phyloP scores from a whole-genome alignment of 192 early-diverging fungal species.

The Phycomyces blakesleeanus region DNA sequence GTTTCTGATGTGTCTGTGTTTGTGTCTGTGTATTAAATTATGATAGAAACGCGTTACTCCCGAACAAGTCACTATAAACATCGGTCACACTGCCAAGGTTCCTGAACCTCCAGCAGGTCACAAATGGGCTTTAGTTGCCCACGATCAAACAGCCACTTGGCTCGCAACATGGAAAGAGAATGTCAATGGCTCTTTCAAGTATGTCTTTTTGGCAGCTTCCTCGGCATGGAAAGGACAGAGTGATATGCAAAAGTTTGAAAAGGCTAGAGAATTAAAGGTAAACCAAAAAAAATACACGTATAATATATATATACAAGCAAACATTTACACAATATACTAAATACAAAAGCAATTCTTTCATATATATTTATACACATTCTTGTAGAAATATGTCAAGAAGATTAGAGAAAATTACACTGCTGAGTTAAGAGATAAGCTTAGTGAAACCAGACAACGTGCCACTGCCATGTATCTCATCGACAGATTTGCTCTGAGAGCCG shows the following conservation, averaged over 20 bases:
- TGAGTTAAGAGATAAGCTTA: constrained; percentile 78
- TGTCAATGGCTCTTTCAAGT: constrained; percentile 89
- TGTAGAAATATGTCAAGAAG: constrained; percentile 59
- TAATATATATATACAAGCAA: neutral
- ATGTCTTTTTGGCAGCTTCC: constrained; percentile 90
- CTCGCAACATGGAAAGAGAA: constrained; percentile 98
- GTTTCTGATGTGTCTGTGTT: too few relatives aligned
- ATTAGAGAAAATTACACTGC: constrained; percentile 79
- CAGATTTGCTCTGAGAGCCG: constrained; percentile 88
- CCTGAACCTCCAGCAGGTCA: constrained; percentile 88
- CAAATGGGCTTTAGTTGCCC: constrained; percentile 79
- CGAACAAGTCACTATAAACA: constrained; percentile 92
- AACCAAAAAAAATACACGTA: neutral
- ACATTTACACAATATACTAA: too few relatives aligned
- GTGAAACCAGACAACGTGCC: constrained; percentile 82
- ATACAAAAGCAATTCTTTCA: too few relatives aligned
- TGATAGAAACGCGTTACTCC: constrained; percentile 76
- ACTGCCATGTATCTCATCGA: constrained; percentile 97
- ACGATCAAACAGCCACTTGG: constrained; percentile 94
- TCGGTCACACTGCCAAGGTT: constrained; percentile 70
- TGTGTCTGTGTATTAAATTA: too few relatives aligned
- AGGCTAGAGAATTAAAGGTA: constrained; percentile 70
- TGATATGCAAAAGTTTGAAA: constrained; percentile 95
- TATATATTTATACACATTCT: too few relatives aligned
- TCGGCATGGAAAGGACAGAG: constrained; percentile 95